A percentile compares a stretch with the other conserved stretches of the same genome.
phyloP scores from a whole-genome alignment of 495 filamentous ascomycete species.

The Oidiodendron maius region DNA sequence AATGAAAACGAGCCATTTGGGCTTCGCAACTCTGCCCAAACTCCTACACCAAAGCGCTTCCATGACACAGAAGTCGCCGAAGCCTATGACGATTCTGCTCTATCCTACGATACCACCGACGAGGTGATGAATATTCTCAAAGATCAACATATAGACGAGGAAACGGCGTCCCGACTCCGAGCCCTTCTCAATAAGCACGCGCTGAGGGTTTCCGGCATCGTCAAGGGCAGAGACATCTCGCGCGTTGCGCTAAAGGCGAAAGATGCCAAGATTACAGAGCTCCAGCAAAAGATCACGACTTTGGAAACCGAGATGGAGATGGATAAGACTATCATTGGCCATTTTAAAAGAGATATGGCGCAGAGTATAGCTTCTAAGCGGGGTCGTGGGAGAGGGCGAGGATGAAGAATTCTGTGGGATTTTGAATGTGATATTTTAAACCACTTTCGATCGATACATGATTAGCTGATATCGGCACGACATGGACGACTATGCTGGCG shows the following conservation, averaged over 20 bases:
- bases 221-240: slow-evolving; percentile 55
- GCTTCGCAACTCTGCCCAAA: slow-evolving; percentile 28
- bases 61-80: slow-evolving; percentile 11
- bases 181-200: slow-evolving; percentile 49
- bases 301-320: slow-evolving; percentile 47
- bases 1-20: slow-evolving; percentile 22
- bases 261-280: slow-evolving; percentile 49
- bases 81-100: slow-evolving; percentile 1
- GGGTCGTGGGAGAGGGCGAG: slow-evolving; percentile 10
- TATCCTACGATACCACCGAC: slow-evolving; percentile 39
- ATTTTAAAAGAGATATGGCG: slow-evolving; percentile 19
- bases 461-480: too few species aligned
- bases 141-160: slow-evolving; percentile 34
- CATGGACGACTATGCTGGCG: too few species aligned
- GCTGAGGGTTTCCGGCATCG: slow-evolving; percentile 48
- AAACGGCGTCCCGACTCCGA: slow-evolving; percentile 36
- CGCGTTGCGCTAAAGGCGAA: slow-evolving; percentile 55
- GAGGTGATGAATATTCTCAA: slow-evolving; percentile 47
- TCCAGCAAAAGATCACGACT: slow-evolving; percentile 39
- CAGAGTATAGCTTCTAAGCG: slow-evolving; percentile 13
- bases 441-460: too few species aligned
- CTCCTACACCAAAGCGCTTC: slow-evolving; percentile 46
- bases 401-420: not conserved
- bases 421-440: too few species aligned
- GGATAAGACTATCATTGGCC: slow-evolving; percentile 38